Percentiles rank a stretch among this genome's conserved stretches.
Conservation (phyloP, 164 flowering plant species). For the Cinnamomum micranthum region DNA sequence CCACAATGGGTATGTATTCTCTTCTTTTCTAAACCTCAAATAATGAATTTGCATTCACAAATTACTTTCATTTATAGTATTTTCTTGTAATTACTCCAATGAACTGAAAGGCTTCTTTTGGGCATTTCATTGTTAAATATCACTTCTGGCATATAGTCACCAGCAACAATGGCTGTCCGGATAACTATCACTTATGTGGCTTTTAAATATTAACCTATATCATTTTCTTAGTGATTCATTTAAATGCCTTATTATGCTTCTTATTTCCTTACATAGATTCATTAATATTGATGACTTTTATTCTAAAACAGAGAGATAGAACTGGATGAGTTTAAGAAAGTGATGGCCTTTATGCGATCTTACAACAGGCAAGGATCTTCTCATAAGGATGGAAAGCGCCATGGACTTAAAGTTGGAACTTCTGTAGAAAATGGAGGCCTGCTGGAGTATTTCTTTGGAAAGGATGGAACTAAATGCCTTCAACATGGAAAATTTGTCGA, state of each 20-base stretch:
- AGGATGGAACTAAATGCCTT: slow-evolving; percentile 63
- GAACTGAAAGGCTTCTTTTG: too few relatives aligned
- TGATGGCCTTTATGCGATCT: slow-evolving; percentile 84
- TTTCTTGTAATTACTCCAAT: too few relatives aligned
- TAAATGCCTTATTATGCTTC: neutral
- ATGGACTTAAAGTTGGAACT: slow-evolving; percentile 47
- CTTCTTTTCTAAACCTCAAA: too few relatives aligned
- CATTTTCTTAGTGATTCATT: neutral
- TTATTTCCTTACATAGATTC: neutral
- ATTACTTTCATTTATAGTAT: too few relatives aligned
- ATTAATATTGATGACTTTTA: neutral
- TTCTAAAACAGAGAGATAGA: slow-evolving; percentile 56
- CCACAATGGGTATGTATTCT: slow-evolving; percentile 57
- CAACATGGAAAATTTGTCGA: slow-evolving; percentile 64
- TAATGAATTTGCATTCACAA: too few relatives aligned
- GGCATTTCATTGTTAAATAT: too few relatives aligned
- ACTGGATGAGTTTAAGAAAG: slow-evolving; percentile 83
- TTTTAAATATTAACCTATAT: too few relatives aligned
- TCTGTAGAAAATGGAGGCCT: slow-evolving; percentile 92
- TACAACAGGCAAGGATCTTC: slow-evolving; percentile 73
- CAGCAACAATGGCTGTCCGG: too few relatives aligned
- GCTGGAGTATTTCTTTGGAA: slow-evolving; percentile 79
- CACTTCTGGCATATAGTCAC: too few relatives aligned
- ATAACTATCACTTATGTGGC: too few relatives aligned
- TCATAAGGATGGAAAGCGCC: slow-evolving; percentile 72